Evolutionary conservation across 495 filamentous ascomycete genomes (phyloP).

Genomic region (Hyaloscypha finlandica): DNA sequence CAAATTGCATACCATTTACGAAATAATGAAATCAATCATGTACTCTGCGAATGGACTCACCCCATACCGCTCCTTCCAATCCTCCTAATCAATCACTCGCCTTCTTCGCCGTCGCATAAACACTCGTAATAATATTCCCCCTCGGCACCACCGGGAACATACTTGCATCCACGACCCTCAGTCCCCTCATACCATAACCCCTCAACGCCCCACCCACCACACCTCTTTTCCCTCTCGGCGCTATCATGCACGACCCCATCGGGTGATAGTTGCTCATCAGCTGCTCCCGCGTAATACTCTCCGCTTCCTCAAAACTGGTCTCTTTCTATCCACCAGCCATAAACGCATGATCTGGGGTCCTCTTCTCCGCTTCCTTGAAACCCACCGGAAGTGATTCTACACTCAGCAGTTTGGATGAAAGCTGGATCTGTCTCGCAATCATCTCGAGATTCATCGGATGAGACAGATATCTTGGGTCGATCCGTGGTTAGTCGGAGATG

Average conservation of each 20-base stretch:
- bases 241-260: slow-evolving; percentile 38
- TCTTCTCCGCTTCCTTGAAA: neutral
- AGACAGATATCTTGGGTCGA: too few relatives aligned
- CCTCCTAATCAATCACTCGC: slow-evolving; percentile 54
- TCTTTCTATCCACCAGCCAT: neutral
- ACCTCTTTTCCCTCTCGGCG: slow-evolving; percentile 36
- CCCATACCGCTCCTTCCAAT: neutral
- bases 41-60: too few relatives aligned
- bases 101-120: slow-evolving; percentile 57
- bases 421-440: too few relatives aligned
- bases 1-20: neutral
- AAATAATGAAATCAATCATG: neutral
- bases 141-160: slow-evolving; percentile 51
- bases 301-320: neutral
- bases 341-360: neutral
- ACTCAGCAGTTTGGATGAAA: too few relatives aligned
- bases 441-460: too few relatives aligned
- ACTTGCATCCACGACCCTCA: slow-evolving; percentile 57
- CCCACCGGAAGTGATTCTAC: too few relatives aligned
- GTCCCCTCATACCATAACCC: slow-evolving; percentile 49
- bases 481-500: too few relatives aligned
- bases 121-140: slow-evolving; percentile 51
- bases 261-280: slow-evolving; percentile 31
- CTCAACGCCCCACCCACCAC: slow-evolving; percentile 56
- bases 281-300: neutral